Conservation (phyloP, 2,329 filamentous ascomycete genomes). For the Ophiosphaerella narmari region DNA sequence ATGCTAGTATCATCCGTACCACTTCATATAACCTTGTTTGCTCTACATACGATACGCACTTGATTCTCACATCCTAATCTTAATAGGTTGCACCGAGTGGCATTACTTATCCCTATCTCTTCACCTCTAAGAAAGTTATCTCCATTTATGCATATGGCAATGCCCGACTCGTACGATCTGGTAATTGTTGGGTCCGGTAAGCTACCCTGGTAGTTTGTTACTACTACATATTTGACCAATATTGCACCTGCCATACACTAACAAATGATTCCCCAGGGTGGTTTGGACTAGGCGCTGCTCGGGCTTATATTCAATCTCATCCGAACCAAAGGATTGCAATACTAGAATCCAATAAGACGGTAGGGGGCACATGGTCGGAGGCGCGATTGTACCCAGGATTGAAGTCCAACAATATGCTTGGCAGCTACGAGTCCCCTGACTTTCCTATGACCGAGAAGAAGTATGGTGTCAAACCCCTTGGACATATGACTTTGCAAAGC, state of each 20-base stretch:
- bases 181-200: slow-evolving; percentile 19
- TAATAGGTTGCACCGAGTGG: no score
- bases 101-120: no score
- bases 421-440: slow-evolving; percentile 45
- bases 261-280: neutral
- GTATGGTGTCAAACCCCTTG: slow-evolving; percentile 48
- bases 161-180: slow-evolving; percentile 8
- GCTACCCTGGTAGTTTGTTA: neutral
- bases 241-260: no score
- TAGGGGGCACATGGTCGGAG: slow-evolving; percentile 47
- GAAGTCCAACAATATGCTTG: slow-evolving; percentile 48
- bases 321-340: slow-evolving; percentile 44
- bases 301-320: slow-evolving; percentile 52
- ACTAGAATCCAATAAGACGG: slow-evolving; percentile 45
- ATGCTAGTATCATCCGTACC: no score
- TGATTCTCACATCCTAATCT: no score
- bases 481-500: slow-evolving; percentile 58
- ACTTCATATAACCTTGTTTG: no score
- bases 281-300: slow-evolving; percentile 45
- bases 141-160: neutral
- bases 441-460: slow-evolving; percentile 19
- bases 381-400: slow-evolving; percentile 47
- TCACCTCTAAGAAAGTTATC: no score
- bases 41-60: no score
- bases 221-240: neutral